Percentiles rank a stretch among this genome's conserved stretches.
Conservation (phyloP, 2,329 filamentous ascomycete genomes). For the Remersonia thermophila region DNA sequence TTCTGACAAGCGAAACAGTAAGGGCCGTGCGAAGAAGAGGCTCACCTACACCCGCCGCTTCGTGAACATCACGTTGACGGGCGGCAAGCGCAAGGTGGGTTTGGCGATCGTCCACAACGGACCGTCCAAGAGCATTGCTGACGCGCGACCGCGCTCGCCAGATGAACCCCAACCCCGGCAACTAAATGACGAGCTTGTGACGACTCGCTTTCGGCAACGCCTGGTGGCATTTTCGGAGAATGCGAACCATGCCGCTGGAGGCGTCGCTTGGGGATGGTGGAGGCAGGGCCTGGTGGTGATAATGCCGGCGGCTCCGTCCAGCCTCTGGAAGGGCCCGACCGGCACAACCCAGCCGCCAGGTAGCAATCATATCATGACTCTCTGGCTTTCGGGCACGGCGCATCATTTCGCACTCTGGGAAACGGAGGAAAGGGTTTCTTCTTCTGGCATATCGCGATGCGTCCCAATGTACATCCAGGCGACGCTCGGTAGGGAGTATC, state of each 20-base stretch:
- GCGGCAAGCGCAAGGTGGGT: constrained; percentile 92
- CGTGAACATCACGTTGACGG: constrained; percentile 92
- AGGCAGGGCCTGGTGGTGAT: constrained; percentile 8
- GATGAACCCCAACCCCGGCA: constrained; percentile 21
- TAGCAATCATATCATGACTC: no score
- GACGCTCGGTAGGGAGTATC: no score
- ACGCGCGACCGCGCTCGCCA: constrained; percentile 2
- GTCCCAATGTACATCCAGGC: no score
- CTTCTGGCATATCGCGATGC: no score
- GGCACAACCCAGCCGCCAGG: no score
- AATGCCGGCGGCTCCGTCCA: not conserved
- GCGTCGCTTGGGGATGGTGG: not conserved
- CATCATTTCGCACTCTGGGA: no score
- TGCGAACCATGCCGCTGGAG: not conserved
- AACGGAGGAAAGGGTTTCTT: not conserved
- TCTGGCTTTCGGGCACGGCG: no score
- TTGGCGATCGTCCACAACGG: no score
- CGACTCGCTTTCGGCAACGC: constrained; percentile 5
- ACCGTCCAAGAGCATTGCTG: not conserved
- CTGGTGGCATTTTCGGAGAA: constrained; percentile 1
- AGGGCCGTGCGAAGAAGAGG: constrained; percentile 96
- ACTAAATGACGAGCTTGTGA: constrained; percentile 13
- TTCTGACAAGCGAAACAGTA: constrained; percentile 27
- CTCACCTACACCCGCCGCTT: constrained; percentile 94
- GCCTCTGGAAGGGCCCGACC: not conserved